Evolutionary conservation across 1,284 basidiomycete genomes (phyloP).

Genomic region (Sporisorium sorghi): DNA sequence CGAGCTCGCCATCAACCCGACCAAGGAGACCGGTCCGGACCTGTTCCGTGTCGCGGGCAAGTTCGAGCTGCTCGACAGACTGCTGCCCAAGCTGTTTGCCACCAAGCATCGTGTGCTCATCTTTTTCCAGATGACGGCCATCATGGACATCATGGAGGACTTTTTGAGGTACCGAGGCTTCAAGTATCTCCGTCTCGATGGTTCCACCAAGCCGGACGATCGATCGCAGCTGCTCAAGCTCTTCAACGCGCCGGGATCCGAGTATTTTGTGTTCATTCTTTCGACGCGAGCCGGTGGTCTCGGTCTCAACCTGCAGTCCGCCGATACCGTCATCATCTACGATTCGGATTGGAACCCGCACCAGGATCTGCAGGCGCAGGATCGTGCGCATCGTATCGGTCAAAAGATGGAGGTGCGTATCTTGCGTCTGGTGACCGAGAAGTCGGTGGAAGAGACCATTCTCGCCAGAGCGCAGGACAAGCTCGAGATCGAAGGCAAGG

Average conservation of each 20-base stretch:
- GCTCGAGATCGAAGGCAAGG: slow-evolving; percentile 98
- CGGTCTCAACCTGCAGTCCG: slow-evolving; percentile 96
- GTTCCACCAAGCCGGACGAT: slow-evolving; percentile 97
- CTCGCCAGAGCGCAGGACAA: slow-evolving; percentile 93
- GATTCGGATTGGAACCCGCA: slow-evolving; percentile 71
- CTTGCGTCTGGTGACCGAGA: slow-evolving; percentile 94
- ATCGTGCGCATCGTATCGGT: slow-evolving; percentile 95
- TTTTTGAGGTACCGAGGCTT: slow-evolving; percentile 90
- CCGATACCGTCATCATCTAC: slow-evolving; percentile 98
- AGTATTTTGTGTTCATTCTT: slow-evolving; percentile 84
- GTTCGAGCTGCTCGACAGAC: slow-evolving; percentile 91
- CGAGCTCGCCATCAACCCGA: slow-evolving; percentile 88
- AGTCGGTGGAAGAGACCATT: slow-evolving; percentile 98
- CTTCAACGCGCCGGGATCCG: slow-evolving; percentile 92
- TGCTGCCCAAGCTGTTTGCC: slow-evolving; percentile 92
- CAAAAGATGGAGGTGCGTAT: slow-evolving; percentile 99
- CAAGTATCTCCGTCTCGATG: slow-evolving; percentile 94
- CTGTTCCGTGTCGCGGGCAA: slow-evolving; percentile 87
- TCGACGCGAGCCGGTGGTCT: slow-evolving; percentile 97
- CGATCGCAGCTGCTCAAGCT: slow-evolving; percentile 87
- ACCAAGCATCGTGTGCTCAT: slow-evolving; percentile 95
- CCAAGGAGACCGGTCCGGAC: slow-evolving; percentile 83
- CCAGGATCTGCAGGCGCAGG: slow-evolving; percentile 84
- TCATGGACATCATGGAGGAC: slow-evolving; percentile 99
- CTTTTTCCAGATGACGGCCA: slow-evolving; percentile 99